A percentile compares a stretch with the other conserved stretches of the same genome.
These are phyloP conservation scores for Corchorus olitorius DNA, from an alignment of 345 rosid species.

Conservation along the genomic window DNA sequence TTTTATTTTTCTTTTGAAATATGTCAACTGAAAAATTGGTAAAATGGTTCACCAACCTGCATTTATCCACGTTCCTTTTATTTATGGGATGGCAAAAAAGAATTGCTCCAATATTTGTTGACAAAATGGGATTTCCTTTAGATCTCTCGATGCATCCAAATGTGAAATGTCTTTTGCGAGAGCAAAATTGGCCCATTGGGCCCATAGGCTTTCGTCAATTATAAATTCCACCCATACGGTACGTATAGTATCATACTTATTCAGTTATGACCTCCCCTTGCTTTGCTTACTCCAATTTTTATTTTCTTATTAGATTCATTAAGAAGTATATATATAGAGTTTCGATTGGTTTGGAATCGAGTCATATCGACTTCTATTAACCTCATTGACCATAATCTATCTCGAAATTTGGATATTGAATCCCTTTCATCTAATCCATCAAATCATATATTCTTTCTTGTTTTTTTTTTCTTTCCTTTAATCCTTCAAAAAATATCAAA, in stretches of 20 bases:
- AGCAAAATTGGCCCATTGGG: constrained; percentile 13
- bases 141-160: background rate
- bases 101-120: background rate
- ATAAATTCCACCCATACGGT: background rate
- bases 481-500: too few relatives aligned
- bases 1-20: too few relatives aligned
- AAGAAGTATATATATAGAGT: too few relatives aligned
- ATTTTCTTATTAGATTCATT: background rate
- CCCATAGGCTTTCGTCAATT: background rate
- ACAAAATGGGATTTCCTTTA: background rate
- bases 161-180: background rate
- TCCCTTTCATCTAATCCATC: too few relatives aligned
- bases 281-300: background rate
- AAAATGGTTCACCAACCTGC: background rate
- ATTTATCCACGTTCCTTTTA: background rate
- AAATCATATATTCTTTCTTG: too few relatives aligned
- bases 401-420: too few relatives aligned
- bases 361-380: too few relatives aligned
- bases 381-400: too few relatives aligned
- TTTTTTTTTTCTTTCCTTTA: too few relatives aligned
- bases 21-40: too few relatives aligned
- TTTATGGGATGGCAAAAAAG: background rate
- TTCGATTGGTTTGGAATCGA: too few relatives aligned
- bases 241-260: background rate
- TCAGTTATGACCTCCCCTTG: background rate